phyloP scores from a whole-genome alignment of 2,329 filamentous ascomycete species.

The Penicillium verrucosum region DNA sequence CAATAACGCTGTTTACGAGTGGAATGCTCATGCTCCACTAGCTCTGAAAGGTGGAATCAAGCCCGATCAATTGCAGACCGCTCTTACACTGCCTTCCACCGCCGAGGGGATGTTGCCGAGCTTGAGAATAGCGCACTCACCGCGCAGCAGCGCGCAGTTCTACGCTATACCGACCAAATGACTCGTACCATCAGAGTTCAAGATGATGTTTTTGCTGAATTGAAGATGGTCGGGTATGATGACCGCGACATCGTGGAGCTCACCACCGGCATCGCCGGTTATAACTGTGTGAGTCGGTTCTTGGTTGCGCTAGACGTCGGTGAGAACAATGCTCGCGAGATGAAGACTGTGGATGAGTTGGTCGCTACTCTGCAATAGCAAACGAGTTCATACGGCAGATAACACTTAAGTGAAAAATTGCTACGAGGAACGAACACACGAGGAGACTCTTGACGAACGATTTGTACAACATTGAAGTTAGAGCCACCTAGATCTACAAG shows the following conservation, averaged over 20 bases:
- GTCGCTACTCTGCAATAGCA: conserved; percentile 41
- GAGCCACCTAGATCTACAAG: not conserved
- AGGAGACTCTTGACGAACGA: not conserved
- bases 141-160: conserved; percentile 63
- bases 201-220: conserved; percentile 62
- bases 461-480: not conserved
- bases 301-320: conserved; percentile 73
- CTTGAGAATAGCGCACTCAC: conserved; percentile 44
- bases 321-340: conserved; percentile 48
- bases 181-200: conserved; percentile 67
- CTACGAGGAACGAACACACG: no score
- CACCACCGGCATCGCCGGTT: conserved; percentile 78
- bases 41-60: conserved; percentile 40
- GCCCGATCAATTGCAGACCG: conserved; percentile 49
- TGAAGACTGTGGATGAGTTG: conserved; percentile 67
- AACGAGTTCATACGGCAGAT: no score
- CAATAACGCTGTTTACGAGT: conserved; percentile 81
- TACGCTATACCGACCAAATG: conserved; percentile 79
- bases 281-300: conserved; percentile 85
- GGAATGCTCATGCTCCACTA: conserved; percentile 73
- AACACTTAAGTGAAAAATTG: not conserved
- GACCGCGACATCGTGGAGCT: conserved; percentile 79
- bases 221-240: conserved; percentile 58
- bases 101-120: conserved; percentile 29
- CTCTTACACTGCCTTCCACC: conserved; percentile 53